Percentiles rank a stretch among this genome's conserved stretches.
These are phyloP conservation scores for Tillandsia fasciculata DNA, from an alignment of 176 grass and related monocot genomes.

Conservation along the genomic window DNA sequence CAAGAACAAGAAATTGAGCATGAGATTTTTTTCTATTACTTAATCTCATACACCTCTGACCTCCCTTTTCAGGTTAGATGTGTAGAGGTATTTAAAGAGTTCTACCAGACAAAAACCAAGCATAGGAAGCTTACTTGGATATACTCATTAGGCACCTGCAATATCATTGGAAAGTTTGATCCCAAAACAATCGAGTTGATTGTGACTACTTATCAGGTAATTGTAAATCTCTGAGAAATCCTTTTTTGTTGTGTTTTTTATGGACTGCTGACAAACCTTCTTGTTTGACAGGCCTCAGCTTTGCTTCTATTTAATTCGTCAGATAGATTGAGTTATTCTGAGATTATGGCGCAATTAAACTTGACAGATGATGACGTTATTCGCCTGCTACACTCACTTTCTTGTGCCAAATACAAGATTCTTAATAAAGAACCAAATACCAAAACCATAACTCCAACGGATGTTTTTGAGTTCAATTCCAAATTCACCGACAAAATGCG, in stretches of 20 bases:
- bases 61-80: conserved; percentile 59
- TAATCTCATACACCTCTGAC: too few relatives aligned
- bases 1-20: too few relatives aligned
- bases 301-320: conserved; percentile 73
- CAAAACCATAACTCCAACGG: conserved; percentile 60
- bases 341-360: conserved; percentile 86
- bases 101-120: conserved; percentile 86
- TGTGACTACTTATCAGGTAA: conserved; percentile 94
- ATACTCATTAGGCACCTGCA: conserved; percentile 91
- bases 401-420: conserved; percentile 96
- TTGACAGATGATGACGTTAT: conserved; percentile 94
- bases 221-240: background rate
- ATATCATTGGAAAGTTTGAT: conserved; percentile 76
- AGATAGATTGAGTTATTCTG: conserved; percentile 76
- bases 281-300: conserved; percentile 53
- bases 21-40: too few relatives aligned
- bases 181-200: conserved; percentile 67
- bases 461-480: conserved; percentile 82
- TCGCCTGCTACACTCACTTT: conserved; percentile 93
- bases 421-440: conserved; percentile 82
- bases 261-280: background rate
- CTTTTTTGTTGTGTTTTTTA: background rate
- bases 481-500: conserved; percentile 92
- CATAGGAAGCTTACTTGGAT: conserved; percentile 97
- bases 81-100: conserved; percentile 85